Base-by-base conservation (phyloP, 768 basidiomycete species). In the Amanita inopinata region DNA sequence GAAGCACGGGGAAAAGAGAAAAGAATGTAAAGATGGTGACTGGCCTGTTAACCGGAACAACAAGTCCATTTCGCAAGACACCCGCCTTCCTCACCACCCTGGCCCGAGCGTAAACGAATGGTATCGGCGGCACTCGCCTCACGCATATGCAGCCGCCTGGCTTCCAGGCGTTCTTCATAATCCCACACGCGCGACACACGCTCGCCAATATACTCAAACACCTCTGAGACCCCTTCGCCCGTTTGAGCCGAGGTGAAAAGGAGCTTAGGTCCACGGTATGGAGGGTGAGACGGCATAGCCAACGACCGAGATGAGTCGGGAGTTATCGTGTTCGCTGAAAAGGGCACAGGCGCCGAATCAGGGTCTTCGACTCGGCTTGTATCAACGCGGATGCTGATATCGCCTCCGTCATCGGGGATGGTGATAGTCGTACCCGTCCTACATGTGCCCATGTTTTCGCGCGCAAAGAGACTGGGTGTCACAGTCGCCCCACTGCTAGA, bases 181-280 rank as follows among this genome's bases (percentile, higher is more conserved):
- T 80, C 85, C 76, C 77, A 80, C 47, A 71, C 62, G 48, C 56
- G 53, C 25, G 78, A 67, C 6, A 89, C 80, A 19, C 84, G 65
- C 37, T 60, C 53, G 3, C 76, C 82, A 31, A 90, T 66, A 52
- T 87, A 87, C 55, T 76, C 80, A 52, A 89, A 90, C n/a, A 86
- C 78, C 1, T 78, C 80, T 1, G 54, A 38, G 0, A 88, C 83
- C 5, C 82, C 78, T 25, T 74, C 70, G 0, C 87, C 87, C 3
- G 82, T 85, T 60, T 85, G 85, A 2, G 87, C 85, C 1, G 80
- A 83, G 4, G 83, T 75, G 53, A 83, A 80, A 58, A 87, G 84
- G 8, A 87, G 61, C 56, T 67, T 74, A 0, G 83, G 79, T 2
- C 80, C 73, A 1, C 58, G 64, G 22, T 75, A 77, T 0, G 66